A percentile compares a stretch with the other conserved stretches of the same genome.
Evolutionary conservation across 148 eudicot species (phyloP).

Genomic region (Polygonum aviculare): DNA sequence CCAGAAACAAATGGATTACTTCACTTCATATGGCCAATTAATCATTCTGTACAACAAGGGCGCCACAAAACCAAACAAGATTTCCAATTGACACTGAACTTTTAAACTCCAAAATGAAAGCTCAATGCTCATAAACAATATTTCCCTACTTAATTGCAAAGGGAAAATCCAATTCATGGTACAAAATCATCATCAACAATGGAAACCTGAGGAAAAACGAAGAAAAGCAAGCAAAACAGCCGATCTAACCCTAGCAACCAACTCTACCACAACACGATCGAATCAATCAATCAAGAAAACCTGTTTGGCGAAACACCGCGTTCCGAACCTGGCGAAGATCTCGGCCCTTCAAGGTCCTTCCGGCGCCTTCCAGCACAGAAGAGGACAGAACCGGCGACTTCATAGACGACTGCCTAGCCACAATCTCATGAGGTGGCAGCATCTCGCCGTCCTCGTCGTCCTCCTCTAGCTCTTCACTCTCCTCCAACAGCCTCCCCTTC

Average conservation of each 20-base stretch:
- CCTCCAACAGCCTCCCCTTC: slow-evolving; percentile 20
- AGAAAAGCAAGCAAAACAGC: neutral
- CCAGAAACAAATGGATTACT: neutral
- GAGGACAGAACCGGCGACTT: slow-evolving; percentile 27
- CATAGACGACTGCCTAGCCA: slow-evolving; percentile 26
- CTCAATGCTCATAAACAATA: neutral
- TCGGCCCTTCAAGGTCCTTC: slow-evolving; percentile 44
- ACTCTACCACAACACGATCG: neutral
- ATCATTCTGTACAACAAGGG: slow-evolving; percentile 7
- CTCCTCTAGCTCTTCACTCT: slow-evolving; percentile 8
- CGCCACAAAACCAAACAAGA: neutral
- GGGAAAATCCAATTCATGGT: neutral
- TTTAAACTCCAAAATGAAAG: neutral
- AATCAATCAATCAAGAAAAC: slow-evolving; percentile 36
- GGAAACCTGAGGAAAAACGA: neutral
- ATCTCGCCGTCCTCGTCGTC: slow-evolving; percentile 28
- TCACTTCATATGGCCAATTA: neutral
- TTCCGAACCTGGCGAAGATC: slow-evolving; percentile 52
- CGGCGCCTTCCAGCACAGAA: slow-evolving; percentile 43
- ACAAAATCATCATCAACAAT: neutral
- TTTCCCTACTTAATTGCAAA: slow-evolving; percentile 1
- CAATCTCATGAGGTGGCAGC: slow-evolving; percentile 53
- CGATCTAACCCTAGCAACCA: neutral
- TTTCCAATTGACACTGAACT: neutral
- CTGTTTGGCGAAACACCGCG: slow-evolving; percentile 45